Evolutionary conservation across 331 rosid species (phyloP).

Genomic region (Rhamnella rubrinervis): DNA sequence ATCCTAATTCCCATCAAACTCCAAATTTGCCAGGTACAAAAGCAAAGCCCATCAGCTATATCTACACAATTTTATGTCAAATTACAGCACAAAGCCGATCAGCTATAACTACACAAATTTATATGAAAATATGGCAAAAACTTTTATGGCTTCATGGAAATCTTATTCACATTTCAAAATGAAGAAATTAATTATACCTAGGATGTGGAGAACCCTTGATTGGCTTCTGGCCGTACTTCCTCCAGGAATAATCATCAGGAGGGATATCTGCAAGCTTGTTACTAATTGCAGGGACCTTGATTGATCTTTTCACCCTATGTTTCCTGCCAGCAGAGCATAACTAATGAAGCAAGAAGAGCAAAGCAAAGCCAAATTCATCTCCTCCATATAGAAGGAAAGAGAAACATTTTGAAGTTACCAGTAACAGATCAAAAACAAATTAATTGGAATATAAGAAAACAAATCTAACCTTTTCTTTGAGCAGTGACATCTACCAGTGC

Average conservation of each 20-base stretch:
- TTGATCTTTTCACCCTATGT: conserved; percentile 92
- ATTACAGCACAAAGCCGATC: conserved; percentile 1
- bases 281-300: conserved; percentile 97
- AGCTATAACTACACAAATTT: neutral
- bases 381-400: conserved; percentile 5
- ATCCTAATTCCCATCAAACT: conserved; percentile 18
- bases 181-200: conserved; percentile 50
- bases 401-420: conserved; percentile 3
- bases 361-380: conserved; percentile 12
- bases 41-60: conserved; percentile 4
- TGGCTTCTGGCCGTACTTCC: conserved; percentile 99
- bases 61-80: neutral
- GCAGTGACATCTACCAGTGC: conserved; percentile 92
- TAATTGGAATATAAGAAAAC: conserved; percentile 14
- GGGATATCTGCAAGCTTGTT: conserved; percentile 98
- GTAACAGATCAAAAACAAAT: neutral
- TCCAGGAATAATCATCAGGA: conserved; percentile 98
- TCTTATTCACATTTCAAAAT: conserved; percentile 17
- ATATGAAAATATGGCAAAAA: conserved; percentile 8
- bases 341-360: conserved; percentile 2
- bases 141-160: neutral
- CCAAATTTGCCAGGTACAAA: neutral
- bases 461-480: conserved; percentile 86
- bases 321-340: conserved; percentile 54
- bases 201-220: conserved; percentile 99